Conservation (phyloP, 2,329 filamentous ascomycete genomes). For the Arthroderma sp. region DNA sequence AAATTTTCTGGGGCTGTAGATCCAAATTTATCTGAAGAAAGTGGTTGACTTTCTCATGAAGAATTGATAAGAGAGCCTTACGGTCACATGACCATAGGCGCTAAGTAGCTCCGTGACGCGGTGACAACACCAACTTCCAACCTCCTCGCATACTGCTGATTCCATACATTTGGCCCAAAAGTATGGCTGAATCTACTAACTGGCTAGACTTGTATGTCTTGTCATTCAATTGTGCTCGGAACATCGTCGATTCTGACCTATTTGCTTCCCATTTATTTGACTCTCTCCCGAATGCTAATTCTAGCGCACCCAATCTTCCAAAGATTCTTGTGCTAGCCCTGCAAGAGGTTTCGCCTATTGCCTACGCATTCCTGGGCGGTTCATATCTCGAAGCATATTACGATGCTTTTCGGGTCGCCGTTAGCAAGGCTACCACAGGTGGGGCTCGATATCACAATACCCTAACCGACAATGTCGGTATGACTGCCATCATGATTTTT, state of each 20-base stretch:
- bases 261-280: constrained; percentile 60
- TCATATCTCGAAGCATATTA: constrained; percentile 68
- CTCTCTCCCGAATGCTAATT: constrained; percentile 37
- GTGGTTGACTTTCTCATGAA: no score
- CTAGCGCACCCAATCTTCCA: constrained; percentile 44
- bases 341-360: constrained; percentile 79
- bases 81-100: no score
- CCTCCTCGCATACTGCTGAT: no score
- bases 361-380: constrained; percentile 72
- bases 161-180: no score
- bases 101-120: no score
- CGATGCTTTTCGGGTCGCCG: constrained; percentile 53
- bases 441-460: constrained; percentile 54
- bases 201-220: neutral
- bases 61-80: no score
- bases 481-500: constrained; percentile 83
- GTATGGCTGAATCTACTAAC: no score
- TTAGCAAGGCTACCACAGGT: constrained; percentile 47
- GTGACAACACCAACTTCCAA: no score
- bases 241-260: constrained; percentile 50
- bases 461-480: constrained; percentile 61
- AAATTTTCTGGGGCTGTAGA: no score
- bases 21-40: no score
- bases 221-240: constrained; percentile 3
- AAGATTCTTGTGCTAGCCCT: constrained; percentile 56